A percentile compares a stretch with the other conserved stretches of the same genome.
These are phyloP conservation scores for Gnaphalium uliginosum DNA, from an alignment of 129 eudicot species.

Conservation along the genomic window DNA sequence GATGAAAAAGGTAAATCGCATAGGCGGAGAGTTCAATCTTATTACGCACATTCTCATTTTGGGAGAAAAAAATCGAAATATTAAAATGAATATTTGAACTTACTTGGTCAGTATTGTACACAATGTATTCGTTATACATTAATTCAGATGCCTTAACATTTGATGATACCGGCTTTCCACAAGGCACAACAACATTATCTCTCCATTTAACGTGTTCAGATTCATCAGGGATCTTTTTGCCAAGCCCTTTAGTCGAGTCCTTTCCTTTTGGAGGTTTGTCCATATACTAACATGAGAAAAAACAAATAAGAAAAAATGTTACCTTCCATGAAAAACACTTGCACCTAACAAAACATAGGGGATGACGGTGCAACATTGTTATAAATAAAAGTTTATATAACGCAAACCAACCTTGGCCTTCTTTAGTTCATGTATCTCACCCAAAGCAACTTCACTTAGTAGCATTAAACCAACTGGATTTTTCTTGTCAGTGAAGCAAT, in stretches of 20 bases:
- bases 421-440: conserved; percentile 79
- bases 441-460: conserved; percentile 91
- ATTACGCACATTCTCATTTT: not conserved
- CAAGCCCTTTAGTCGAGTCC: conserved; percentile 97
- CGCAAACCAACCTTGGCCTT: conserved; percentile 58
- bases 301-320: not conserved
- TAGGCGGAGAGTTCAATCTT: not conserved
- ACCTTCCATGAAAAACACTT: not conserved
- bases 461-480: conserved; percentile 94
- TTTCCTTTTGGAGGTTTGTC: conserved; percentile 93
- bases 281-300: conserved; percentile 54
- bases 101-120: conserved; percentile 91
- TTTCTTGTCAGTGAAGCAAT: conserved; percentile 78
- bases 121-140: conserved; percentile 91
- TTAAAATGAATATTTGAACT: conserved; percentile 29
- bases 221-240: conserved; percentile 71
- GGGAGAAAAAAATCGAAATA: not conserved
- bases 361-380: not conserved
- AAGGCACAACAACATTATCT: conserved; percentile 87
- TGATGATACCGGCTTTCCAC: conserved; percentile 86
- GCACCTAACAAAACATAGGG: not conserved
- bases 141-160: conserved; percentile 71
- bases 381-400: not conserved
- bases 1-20: not conserved
- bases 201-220: conserved; percentile 79